phyloP scores from a whole-genome alignment of 176 grass and related monocot species.

The Carex pumila region DNA sequence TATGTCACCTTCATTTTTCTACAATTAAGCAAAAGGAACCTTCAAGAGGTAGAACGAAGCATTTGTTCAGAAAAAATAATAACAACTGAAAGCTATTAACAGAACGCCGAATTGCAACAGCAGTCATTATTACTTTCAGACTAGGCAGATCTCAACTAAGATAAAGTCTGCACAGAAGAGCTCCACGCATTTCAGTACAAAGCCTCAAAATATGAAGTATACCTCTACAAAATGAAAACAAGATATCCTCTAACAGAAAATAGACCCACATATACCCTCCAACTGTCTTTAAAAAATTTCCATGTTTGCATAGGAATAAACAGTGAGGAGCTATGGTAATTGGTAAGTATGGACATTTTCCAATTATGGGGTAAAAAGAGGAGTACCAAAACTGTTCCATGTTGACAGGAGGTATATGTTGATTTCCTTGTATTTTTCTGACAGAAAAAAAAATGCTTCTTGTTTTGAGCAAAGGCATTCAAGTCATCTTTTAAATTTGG shows the following conservation, averaged over 20 bases:
- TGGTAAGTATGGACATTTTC: not conserved
- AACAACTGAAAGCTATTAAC: not conserved
- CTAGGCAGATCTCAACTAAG: not conserved
- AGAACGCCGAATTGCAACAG: not conserved
- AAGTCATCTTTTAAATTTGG: not conserved
- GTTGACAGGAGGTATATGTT: too few relatives aligned
- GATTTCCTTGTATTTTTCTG: not conserved
- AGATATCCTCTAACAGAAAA: not conserved
- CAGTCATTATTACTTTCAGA: not conserved
- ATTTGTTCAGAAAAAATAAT: not conserved
- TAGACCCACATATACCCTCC: not conserved
- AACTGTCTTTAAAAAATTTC: not conserved
- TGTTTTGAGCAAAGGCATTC: not conserved
- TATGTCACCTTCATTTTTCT: conserved; percentile 97
- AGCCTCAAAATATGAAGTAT: not conserved
- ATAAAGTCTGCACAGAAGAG: not conserved
- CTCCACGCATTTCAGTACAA: not conserved
- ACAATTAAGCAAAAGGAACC: conserved; percentile 8
- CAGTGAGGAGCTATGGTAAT: not conserved
- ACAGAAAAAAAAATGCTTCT: not conserved
- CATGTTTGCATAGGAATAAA: not conserved
- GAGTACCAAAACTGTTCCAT: not conserved
- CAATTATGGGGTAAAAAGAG: not conserved
- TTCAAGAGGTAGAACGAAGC: not conserved
- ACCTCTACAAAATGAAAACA: not conserved